Evolutionary conservation across 2,329 filamentous ascomycete species (phyloP).

Genomic region (Fusarium cyanostomum): DNA sequence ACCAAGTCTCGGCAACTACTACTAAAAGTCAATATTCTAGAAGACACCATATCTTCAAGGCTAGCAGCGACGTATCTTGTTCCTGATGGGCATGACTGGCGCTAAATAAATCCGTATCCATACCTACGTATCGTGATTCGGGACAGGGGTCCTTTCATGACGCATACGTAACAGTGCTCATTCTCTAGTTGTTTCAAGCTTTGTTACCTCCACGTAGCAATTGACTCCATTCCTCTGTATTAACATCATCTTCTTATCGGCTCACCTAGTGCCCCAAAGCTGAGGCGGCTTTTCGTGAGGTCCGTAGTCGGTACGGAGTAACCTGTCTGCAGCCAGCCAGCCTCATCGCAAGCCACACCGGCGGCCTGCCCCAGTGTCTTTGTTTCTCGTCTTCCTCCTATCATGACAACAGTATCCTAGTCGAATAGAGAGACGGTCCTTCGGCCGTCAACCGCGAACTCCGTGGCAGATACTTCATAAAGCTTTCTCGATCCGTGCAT

Average conservation of each 20-base stretch:
- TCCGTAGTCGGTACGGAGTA: too few relatives aligned
- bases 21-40: not conserved
- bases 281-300: too few relatives aligned
- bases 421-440: not conserved
- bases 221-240: not conserved
- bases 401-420: not conserved
- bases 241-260: not conserved
- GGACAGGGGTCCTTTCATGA: conserved; percentile 6
- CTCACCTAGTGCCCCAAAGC: too few relatives aligned
- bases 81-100: conserved; percentile 35
- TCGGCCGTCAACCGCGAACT: not conserved
- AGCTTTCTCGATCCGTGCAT: not conserved
- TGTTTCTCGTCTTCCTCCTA: not conserved
- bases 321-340: not conserved
- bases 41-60: not conserved
- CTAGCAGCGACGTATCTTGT: conserved; percentile 13
- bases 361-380: not conserved
- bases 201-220: not conserved
- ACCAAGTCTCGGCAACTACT: not conserved
- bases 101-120: conserved; percentile 22
- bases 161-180: conserved; percentile 10
- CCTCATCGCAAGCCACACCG: conserved; percentile 1
- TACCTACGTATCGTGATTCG: not conserved
- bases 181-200: conserved; percentile 6
- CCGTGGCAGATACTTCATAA: not conserved